Evolutionary conservation across 2,329 filamentous ascomycete genomes (phyloP), one percentile per base, ranked within the genome.

Genomic region (Cadophora sp.): DNA sequence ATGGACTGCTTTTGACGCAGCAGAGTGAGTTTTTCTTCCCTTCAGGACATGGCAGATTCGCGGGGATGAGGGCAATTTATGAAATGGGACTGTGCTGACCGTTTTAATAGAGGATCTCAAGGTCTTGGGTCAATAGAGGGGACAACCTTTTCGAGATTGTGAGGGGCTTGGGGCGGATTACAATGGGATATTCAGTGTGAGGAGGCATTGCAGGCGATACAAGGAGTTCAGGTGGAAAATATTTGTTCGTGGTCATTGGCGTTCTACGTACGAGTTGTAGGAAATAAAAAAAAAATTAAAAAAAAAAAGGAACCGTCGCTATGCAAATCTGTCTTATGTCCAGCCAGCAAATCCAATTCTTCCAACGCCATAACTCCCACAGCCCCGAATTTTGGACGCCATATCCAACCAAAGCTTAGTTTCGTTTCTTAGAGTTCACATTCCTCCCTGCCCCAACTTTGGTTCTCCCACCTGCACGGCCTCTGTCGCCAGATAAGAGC

Each of bases 1-100:
- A 97, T 78, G 91, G 91, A 59, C 85, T 97, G 71, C 88, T 98
- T 70, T 83, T 97, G 79, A 96, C 92, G 63, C 93, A 97, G 85
- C 91, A 89, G 79, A 84, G 87, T 85, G 78, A 71, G 82, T 76
- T 67, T 43, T 48, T 20, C 50, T 8, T 41, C 55, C 11, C 48
- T 13, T 3, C 3, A 3, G 13, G 20, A 33, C 14, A 27, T 47
- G 33, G 50, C 45, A 43, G 27, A 16, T 14, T 22, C 33, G 6
- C 20, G 30, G n/a, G n/a, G 7, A 7, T 30, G 24, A 16, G 18
- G 59, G n/a, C 18, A 11, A 53, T 59, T 51, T 47, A 24, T 9
- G 20, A 22, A 22, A n/a, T 27, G 11, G 20, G 53, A 11, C n/a
- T 62, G 11, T 62, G 27, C 64, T 70, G 48, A 68, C 66, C 43